Percentiles rank a stretch among this genome's conserved stretches.
phyloP scores from a whole-genome alignment of 1,284 basidiomycete species.

The Rhodotorula glutinis region DNA sequence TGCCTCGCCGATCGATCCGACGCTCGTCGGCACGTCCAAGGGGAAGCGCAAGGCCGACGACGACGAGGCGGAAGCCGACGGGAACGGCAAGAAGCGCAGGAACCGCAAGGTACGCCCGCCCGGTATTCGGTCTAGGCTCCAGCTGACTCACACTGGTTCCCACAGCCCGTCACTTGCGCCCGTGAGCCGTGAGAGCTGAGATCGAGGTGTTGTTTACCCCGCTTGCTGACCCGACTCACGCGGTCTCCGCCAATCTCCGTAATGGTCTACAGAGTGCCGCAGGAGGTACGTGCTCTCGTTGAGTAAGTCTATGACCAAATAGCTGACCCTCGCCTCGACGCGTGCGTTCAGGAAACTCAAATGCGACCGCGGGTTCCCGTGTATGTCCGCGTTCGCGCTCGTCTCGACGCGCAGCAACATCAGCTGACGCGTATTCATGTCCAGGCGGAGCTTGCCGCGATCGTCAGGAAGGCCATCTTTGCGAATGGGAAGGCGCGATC shows the following conservation, averaged over 20 bases:
- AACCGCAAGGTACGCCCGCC: conserved; percentile 15
- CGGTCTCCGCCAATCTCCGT: background rate
- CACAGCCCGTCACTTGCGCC: conserved; percentile 32
- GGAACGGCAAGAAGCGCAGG: conserved; percentile 11
- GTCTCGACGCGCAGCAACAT: too few relatives aligned
- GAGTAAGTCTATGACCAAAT: background rate
- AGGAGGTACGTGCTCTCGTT: background rate
- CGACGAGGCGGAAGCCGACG: conserved; percentile 6
- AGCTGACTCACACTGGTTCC: background rate
- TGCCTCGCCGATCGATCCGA: background rate
- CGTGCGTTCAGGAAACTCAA: conserved; percentile 14
- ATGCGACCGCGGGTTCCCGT: conserved; percentile 32
- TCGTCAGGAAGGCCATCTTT: conserved; percentile 34
- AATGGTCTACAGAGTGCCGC: conserved; percentile 2
- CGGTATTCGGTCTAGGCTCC: background rate
- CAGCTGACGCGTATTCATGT: too few relatives aligned
- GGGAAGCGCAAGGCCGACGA: conserved; percentile 11
- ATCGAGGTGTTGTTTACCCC: too few relatives aligned
- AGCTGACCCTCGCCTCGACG: background rate
- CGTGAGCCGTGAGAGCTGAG: conserved; percentile 4
- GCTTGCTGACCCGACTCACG: background rate
- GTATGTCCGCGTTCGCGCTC: background rate
- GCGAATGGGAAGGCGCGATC: conserved; percentile 37
- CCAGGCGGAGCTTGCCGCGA: conserved; percentile 34
- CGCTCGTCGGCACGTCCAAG: background rate